Evolutionary conservation across 1,284 basidiomycete genomes (phyloP).

Genomic region (Bjerkandera adusta): DNA sequence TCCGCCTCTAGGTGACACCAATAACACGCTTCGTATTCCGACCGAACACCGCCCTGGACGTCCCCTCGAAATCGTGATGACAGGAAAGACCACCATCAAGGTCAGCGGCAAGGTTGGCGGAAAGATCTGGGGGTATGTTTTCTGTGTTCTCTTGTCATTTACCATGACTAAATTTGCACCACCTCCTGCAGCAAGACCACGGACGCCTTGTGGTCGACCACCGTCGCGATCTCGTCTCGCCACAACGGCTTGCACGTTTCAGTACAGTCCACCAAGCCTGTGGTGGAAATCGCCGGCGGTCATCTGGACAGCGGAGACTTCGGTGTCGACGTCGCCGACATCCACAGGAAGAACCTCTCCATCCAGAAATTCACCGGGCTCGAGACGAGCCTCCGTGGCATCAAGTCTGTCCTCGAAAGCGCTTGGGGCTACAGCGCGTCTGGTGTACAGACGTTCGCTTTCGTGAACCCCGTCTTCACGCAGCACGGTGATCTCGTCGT

Average conservation of each 20-base stretch:
- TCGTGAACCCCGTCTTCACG: slow-evolving; percentile 10
- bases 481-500: slow-evolving; percentile 5
- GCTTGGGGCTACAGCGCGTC: slow-evolving; percentile 2
- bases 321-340: slow-evolving; percentile 2
- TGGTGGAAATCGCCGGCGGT: not conserved
- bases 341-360: slow-evolving; percentile 5
- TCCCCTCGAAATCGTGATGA: slow-evolving; percentile 6
- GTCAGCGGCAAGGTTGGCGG: slow-evolving; percentile 1
- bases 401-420: slow-evolving; percentile 2
- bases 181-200: not conserved
- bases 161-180: not conserved
- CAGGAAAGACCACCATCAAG: slow-evolving; percentile 5
- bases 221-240: slow-evolving; percentile 4
- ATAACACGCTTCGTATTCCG: slow-evolving; percentile 7
- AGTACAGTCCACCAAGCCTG: not conserved
- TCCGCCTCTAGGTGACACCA: slow-evolving; percentile 3
- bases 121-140: slow-evolving; percentile 4
- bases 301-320: slow-evolving; percentile 3
- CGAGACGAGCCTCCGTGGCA: not conserved
- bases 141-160: not conserved
- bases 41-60: not conserved
- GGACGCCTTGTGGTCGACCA: slow-evolving; percentile 4
- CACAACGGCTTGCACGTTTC: slow-evolving; percentile 3
- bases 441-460: slow-evolving; percentile 1
- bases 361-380: not conserved